Base-by-base conservation (phyloP, 2,329 filamentous ascomycete species). In the Sphaerulina populicola region DNA sequence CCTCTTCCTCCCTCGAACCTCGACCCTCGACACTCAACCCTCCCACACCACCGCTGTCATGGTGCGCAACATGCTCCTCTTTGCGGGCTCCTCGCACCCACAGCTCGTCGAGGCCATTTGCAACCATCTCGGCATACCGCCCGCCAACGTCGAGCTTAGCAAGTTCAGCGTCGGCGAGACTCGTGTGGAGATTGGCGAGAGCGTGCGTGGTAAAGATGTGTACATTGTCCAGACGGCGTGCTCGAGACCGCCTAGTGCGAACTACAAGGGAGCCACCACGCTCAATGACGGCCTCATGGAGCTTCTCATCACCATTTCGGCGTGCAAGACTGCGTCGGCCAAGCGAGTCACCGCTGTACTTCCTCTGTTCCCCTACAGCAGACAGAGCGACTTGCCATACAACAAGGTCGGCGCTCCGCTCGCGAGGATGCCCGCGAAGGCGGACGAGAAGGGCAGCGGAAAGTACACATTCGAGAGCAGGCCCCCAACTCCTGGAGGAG, bases 131-230 rank as follows among this genome's bases (percentile, higher is more conserved):
- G 88, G 90, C 62, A 82, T 98, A 49, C 84, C 88, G n/a, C 77
- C 81, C 15, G 88, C 88, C 61, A 84, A 89, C 65, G 85, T 91
- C 61, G 82, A 90, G 55, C 81, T 97, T 44, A 80, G 77, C 66
- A 96, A 96, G 73, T 98, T 98, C 74, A 88, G 89, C 30, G 88
- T 93, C 47, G 93, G 93, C 60, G 93, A 97, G 74, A 94, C 87
- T 60, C 83, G 91, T 49, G 91, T 94, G 57, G 93, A 97, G 71
- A 94, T 98, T 65, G 80, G 90, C 69, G 93, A 98, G 71, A 95
- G 89, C 11, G 93, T 98, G 46, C 86, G 93, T 62, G 93, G 88
- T 62, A 98, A 98, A 71, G 93, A 98, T 81, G 93, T 96, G 68
- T 98, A 94, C 74, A 96, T 97, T 68, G 88, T 98, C 64, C 91